Evolutionary conservation across 1,139 yeast genomes (phyloP).

Genomic region (Saccharomyces pastorianus): DNA sequence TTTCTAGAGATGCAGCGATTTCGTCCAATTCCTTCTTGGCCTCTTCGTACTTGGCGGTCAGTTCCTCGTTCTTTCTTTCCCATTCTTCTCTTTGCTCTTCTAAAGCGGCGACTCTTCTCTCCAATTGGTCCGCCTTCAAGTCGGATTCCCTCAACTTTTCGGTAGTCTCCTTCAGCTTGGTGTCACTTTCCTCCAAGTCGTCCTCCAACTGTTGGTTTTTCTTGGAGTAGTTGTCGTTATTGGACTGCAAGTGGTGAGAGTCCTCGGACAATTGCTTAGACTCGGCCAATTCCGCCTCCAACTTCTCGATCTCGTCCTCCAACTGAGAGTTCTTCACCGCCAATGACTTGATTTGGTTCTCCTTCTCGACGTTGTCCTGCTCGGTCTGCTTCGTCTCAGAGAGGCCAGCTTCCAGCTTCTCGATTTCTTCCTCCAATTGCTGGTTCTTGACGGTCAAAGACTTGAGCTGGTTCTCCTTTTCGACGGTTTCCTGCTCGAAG

Average conservation of each 20-base stretch:
- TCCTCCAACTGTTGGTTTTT: slow-evolving; percentile 89
- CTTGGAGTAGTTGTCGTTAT: slow-evolving; percentile 85
- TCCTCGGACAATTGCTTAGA: slow-evolving; percentile 89
- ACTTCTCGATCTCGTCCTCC: slow-evolving; percentile 85
- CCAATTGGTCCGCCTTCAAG: slow-evolving; percentile 93
- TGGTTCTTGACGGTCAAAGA: slow-evolving; percentile 89
- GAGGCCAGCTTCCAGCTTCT: slow-evolving; percentile 74
- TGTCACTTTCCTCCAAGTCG: slow-evolving; percentile 87
- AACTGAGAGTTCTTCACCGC: slow-evolving; percentile 86
- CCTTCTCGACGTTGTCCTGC: slow-evolving; percentile 73
- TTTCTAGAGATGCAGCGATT: slow-evolving; percentile 39
- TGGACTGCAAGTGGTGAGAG: slow-evolving; percentile 78
- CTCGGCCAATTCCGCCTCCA: slow-evolving; percentile 71
- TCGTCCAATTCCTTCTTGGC: slow-evolving; percentile 87
- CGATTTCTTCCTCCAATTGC: slow-evolving; percentile 83
- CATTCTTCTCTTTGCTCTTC: slow-evolving; percentile 88
- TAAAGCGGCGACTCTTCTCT: slow-evolving; percentile 85
- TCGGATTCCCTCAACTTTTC: slow-evolving; percentile 93
- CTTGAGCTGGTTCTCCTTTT: slow-evolving; percentile 92
- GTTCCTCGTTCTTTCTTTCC: slow-evolving; percentile 88
- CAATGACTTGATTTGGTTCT: slow-evolving; percentile 87
- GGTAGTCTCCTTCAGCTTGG: slow-evolving; percentile 86
- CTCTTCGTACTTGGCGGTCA: slow-evolving; percentile 67
- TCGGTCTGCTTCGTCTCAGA: slow-evolving; percentile 43
- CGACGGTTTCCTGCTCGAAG: slow-evolving; percentile 83